Conservation (phyloP, 2,329 filamentous ascomycete species). For the Colletotrichum musicola region DNA sequence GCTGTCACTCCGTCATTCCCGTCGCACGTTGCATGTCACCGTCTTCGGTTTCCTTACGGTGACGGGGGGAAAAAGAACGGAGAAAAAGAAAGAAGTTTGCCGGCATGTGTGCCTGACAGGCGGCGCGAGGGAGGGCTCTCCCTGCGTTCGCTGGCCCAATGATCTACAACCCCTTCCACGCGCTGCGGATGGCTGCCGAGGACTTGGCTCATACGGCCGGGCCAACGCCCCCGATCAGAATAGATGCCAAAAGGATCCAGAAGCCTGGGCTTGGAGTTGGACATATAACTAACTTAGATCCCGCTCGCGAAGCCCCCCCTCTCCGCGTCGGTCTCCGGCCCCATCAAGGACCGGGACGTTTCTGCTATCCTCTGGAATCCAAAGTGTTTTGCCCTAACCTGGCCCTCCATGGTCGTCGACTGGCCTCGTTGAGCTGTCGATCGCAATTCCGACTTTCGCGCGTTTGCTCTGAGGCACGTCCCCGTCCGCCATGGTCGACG, state of each 20-base stretch:
- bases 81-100: conserved; percentile 4
- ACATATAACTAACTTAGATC: conserved; percentile 29
- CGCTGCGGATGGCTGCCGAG: conserved; percentile 12
- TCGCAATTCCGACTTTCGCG: not conserved
- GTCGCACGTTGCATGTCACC: conserved; percentile 16
- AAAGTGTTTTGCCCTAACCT: not conserved
- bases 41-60: not conserved
- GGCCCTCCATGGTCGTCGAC: conserved; percentile 2
- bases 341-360: not conserved
- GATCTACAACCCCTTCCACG: not conserved
- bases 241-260: not conserved
- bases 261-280: conserved; percentile 9
- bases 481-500: conserved; percentile 43
- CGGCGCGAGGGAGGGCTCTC: conserved; percentile 11
- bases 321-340: not conserved
- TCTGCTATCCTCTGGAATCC: not conserved
- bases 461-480: not conserved
- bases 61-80: not conserved
- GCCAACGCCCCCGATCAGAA: not conserved
- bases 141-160: conserved; percentile 5
- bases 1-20: conserved; percentile 10
- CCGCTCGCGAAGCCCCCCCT: not conserved
- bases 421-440: not conserved
- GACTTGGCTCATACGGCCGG: not conserved
- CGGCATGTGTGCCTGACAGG: conserved; percentile 20